Base-by-base conservation (phyloP, 2,329 filamentous ascomycete species). In the Fusarium penzigii region DNA sequence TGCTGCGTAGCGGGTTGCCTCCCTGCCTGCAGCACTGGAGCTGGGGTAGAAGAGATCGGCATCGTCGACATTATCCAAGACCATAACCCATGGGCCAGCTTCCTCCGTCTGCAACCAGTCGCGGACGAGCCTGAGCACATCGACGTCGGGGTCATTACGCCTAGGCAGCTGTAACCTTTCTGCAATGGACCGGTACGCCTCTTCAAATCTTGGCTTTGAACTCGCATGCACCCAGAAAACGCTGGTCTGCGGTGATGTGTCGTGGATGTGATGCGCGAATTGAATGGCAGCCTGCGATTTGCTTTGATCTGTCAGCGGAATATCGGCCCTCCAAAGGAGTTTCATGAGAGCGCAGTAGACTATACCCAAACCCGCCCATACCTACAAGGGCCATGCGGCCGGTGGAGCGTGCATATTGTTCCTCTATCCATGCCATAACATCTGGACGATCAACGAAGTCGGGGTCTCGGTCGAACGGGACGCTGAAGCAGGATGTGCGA, bases 191-290 rank as follows among this genome's bases (percentile, higher is more conserved):
- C 62, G 62, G 52, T 66, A 72, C 41, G 65, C 62, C 46, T 72
- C 62, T 55, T 74, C 62, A 39, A 74, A 71, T 13, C 71, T 64
- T 17, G 62, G 55, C 1, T 55, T 58, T 20, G 67, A 71, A 48
- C 65, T 70, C 9, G 69, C 67, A 52, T 74, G 59, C 6, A 74
- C 58, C 72, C 68, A 76, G 49, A 74, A 73, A 32, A 74, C 57
- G 59, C 60, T 70, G 14, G 59, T 68, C n/a, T 62, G 32, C 0
- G 65, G 62, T 17, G 55, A 65, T 20, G 46, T 47, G 0, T 66
- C 54, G 51, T 56, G 58, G n/a, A 61, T 52, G 43, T 53, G 58
- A 50, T 75, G 66, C 1, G 64, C 63, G 44, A 73, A 74, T 61
- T 73, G 59, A 44, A 75, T 74, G 10, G 68, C 67, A 46, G 65